These are phyloP conservation scores for Tylopilus sp. DNA, from an alignment of 768 basidiomycete species.

Conservation along the genomic window DNA sequence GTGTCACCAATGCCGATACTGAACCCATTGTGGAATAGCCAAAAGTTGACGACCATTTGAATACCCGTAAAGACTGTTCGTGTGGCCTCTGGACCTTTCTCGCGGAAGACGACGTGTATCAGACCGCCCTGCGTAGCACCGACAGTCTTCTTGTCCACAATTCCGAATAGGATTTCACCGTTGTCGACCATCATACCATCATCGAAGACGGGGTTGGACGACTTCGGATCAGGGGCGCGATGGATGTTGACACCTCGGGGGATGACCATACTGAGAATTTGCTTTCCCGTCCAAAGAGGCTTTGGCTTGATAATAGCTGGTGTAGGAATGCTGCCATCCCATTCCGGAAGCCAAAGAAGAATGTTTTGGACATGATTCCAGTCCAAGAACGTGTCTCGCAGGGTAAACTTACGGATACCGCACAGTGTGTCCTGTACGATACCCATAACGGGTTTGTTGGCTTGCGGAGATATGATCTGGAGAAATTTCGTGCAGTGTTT, in stretches of 20 bases:
- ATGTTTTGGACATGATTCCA: constrained; percentile 97
- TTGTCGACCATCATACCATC: constrained; percentile 97
- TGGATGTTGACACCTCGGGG: constrained; percentile 94
- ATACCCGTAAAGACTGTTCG: constrained; percentile 88
- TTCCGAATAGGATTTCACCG: constrained; percentile 91
- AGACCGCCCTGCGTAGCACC: constrained; percentile 93
- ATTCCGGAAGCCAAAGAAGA: constrained; percentile 95
- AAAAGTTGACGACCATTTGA: constrained; percentile 95
- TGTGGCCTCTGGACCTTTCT: constrained; percentile 92
- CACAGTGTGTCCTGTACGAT: constrained; percentile 99
- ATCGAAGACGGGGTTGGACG: constrained; percentile 79
- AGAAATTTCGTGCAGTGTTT: not conserved
- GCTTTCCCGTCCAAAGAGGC: constrained; percentile 97
- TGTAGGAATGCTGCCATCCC: constrained; percentile 91
- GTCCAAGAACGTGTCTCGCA: constrained; percentile 93
- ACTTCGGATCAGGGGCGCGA: constrained; percentile 76
- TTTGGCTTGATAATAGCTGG: constrained; percentile 97
- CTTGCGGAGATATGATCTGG: constrained; percentile 98
- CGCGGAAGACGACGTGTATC: constrained; percentile 94
- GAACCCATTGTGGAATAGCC: constrained; percentile 99
- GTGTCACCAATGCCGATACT: constrained; percentile 99
- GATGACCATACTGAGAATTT: constrained; percentile 87
- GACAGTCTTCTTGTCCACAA: constrained; percentile 99
- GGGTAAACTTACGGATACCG: constrained; percentile 94
- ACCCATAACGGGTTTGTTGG: constrained; percentile 99